Evolutionary conservation across 345 rosid species (phyloP).

Genomic region (Crucihimalaya himalaica): DNA sequence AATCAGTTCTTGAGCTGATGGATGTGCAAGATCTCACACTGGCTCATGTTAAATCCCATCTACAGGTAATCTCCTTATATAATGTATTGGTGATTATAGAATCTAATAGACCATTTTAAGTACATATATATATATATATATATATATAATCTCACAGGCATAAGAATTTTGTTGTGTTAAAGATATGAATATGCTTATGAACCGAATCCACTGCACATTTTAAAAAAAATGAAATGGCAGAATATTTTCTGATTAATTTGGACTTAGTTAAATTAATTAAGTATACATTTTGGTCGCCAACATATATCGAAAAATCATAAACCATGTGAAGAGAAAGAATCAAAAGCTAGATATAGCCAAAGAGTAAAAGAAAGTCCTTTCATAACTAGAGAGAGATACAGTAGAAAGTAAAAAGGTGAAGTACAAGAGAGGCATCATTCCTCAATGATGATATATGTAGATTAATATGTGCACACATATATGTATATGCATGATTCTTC

Average conservation of each 20-base stretch:
- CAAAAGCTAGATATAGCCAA: constrained; percentile 38
- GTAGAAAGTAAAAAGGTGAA: constrained; percentile 33
- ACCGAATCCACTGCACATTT: constrained; percentile 18
- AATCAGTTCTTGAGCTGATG: constrained; percentile 98
- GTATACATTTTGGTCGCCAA: constrained; percentile 3
- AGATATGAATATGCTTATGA: constrained; percentile 10
- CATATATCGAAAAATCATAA: background rate
- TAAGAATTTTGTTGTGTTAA: background rate
- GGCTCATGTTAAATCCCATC: constrained; percentile 97
- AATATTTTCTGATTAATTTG: constrained; percentile 7
- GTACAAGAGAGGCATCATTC: constrained; percentile 42
- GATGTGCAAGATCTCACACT: constrained; percentile 99
- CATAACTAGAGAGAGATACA: constrained; percentile 32
- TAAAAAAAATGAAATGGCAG: constrained; percentile 10
- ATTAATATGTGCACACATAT: constrained; percentile 23
- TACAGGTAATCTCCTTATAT: constrained; percentile 58
- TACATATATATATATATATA: too few species aligned
- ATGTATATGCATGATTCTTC: constrained; percentile 34
- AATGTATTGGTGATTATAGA: background rate
- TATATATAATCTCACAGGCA: background rate
- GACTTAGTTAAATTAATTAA: background rate
- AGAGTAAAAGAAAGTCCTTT: constrained; percentile 26
- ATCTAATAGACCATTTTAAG: background rate
- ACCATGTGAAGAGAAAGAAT: constrained; percentile 25
- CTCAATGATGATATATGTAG: constrained; percentile 37